These are phyloP conservation scores for Pythium sukuiense DNA, from an alignment of 352 stramenopile genomes.

Conservation along the genomic window DNA sequence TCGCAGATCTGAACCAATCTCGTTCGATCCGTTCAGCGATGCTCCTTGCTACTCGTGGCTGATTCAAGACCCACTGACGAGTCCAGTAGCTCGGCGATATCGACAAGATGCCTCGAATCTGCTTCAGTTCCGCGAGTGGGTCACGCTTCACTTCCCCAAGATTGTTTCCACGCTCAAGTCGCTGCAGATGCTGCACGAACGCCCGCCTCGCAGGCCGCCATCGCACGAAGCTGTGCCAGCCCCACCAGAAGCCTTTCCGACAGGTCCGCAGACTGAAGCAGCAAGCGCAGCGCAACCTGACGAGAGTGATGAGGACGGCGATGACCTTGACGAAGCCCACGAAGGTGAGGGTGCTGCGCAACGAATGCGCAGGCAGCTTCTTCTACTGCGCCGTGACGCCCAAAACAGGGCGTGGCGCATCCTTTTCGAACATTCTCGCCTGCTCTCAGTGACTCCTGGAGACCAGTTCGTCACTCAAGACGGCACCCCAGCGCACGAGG, in stretches of 20 bases:
- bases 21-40: constrained; percentile 47
- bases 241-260: neutral
- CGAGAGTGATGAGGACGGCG: constrained; percentile 6
- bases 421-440: constrained; percentile 21
- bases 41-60: constrained; percentile 36
- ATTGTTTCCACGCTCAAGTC: constrained; percentile 19
- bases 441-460: constrained; percentile 21
- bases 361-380: neutral
- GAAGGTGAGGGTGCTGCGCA: neutral
- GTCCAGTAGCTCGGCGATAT: neutral
- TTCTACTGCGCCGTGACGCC: constrained; percentile 7
- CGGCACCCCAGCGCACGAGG: constrained; percentile 22
- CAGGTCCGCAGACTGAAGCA: neutral
- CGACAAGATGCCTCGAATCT: constrained; percentile 29
- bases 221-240: neutral
- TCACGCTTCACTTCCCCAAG: constrained; percentile 34
- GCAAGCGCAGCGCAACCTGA: neutral
- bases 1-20: constrained; percentile 25
- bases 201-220: neutral
- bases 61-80: constrained; percentile 26
- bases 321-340: neutral
- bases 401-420: constrained; percentile 6
- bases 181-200: constrained; percentile 22
- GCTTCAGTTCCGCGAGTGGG: constrained; percentile 32
- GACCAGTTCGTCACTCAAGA: constrained; percentile 34